These are phyloP conservation scores for Imleria badia DNA, from an alignment of 768 basidiomycete species.

Conservation along the genomic window DNA sequence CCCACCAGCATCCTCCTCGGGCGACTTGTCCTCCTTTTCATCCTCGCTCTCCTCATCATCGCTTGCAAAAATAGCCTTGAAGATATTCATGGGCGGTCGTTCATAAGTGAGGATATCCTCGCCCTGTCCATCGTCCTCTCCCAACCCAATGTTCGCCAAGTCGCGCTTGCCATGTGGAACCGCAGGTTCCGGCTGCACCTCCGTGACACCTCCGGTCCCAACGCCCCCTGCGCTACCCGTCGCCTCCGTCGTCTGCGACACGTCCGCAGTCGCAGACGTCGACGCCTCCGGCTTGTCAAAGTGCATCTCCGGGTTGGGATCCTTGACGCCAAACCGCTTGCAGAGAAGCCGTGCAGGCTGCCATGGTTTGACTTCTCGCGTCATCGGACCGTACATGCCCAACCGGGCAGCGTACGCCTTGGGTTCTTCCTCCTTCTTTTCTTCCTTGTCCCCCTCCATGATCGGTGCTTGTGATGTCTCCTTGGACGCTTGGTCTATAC, in stretches of 20 bases:
- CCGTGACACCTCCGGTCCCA: not conserved
- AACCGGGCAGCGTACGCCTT: conserved; percentile 77
- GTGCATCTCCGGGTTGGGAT: conserved; percentile 66
- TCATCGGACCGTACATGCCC: conserved; percentile 90
- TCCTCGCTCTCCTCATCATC: conserved; percentile 86
- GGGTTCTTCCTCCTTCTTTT: conserved; percentile 63
- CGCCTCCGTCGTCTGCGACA: conserved; percentile 3
- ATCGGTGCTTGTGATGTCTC: conserved; percentile 42
- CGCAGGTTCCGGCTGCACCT: not conserved
- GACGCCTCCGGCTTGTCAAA: conserved; percentile 31
- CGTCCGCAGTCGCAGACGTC: conserved; percentile 18
- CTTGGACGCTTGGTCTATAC: conserved; percentile 36
- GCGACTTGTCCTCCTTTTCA: conserved; percentile 42
- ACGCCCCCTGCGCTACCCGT: not conserved
- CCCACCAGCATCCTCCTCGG: conserved; percentile 2
- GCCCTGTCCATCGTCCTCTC: conserved; percentile 90
- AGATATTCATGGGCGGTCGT: conserved; percentile 87
- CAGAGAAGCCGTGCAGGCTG: conserved; percentile 84
- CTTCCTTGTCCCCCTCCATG: conserved; percentile 35
- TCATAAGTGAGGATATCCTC: conserved; percentile 85
- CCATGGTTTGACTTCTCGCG: conserved; percentile 73
- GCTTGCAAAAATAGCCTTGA: conserved; percentile 97
- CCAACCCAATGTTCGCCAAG: conserved; percentile 81
- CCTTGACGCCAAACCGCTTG: conserved; percentile 91
- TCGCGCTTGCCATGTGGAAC: conserved; percentile 44